Base-by-base conservation (phyloP, 257 asterid genomes). In the Solanum ahanhuiri region DNA sequence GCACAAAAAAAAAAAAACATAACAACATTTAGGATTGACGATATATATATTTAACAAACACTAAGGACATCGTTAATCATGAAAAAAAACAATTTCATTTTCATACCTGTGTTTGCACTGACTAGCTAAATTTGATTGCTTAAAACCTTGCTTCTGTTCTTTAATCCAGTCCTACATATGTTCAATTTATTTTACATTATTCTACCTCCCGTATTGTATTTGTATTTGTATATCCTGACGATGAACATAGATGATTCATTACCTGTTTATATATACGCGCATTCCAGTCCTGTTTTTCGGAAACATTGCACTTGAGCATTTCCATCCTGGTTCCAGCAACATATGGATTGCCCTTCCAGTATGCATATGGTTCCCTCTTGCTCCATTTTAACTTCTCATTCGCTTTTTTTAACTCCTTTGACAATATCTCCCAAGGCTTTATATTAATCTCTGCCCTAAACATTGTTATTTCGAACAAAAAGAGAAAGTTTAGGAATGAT, bases 241-340 rank as follows among this genome's bases (percentile, higher is more conserved):
- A 37, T 25, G 3, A 28, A 66, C 22, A 0, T 12, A 66, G 33
- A 69, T 79, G 70, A 23, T 31, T 18, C 30, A 85, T 71, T 51
- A 95, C 99, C 95, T 96, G 99, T 83, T 87, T 87, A 69, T 88
- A 95, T 9, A 96, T 86, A 28, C 93, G 99, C 57, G 98, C 98
- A 64, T 88, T 87, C 98, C 98, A 93, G n/a, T 96, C 99, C 20
- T 93, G 93, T 57, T 91, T 86, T 18, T 92, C 94, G 0, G 98
- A 91, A 58, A 90, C 95, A 86, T 96, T 92, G 54, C 99, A 96
- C 54, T 88, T 94, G 37, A 93, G 91, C 85, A 96, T 89, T 67
- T 95, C 98, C 93, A 41, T 87, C 92, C 99, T 92, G 7, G 90
- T 89, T 7, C 64, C 34, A 58, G 94, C 89, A n/a, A 92, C 95